phyloP scores from a whole-genome alignment of 2,329 filamentous ascomycete species.

The Coniochaeta sp. region DNA sequence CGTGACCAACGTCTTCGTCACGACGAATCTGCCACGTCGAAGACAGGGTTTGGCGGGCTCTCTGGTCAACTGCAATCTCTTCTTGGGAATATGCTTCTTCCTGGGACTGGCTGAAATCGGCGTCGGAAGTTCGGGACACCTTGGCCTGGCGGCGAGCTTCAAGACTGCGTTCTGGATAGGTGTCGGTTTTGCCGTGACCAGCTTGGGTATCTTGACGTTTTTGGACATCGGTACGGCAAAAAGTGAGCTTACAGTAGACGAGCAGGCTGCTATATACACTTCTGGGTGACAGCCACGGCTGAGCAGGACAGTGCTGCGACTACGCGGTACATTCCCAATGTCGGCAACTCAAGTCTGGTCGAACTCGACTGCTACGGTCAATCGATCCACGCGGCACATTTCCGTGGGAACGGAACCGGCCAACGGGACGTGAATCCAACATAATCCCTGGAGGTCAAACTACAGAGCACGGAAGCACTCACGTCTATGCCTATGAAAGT shows the following conservation, averaged over 20 bases:
- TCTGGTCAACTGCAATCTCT: constrained; percentile 53
- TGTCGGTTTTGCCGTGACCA: constrained; percentile 29
- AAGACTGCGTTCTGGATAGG: constrained; percentile 56
- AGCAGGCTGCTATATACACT: background rate
- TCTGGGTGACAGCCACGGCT: background rate
- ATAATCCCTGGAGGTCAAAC: too few relatives aligned
- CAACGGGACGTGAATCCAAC: too few relatives aligned
- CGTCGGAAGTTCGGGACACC: constrained; percentile 30
- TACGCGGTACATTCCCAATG: too few relatives aligned
- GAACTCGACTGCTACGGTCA: too few relatives aligned
- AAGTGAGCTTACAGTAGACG: constrained; percentile 29
- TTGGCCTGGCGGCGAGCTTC: constrained; percentile 43
- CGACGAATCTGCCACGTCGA: constrained; percentile 49
- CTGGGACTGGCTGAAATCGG: constrained; percentile 57
- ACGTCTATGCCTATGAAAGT: too few relatives aligned
- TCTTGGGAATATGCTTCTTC: constrained; percentile 56
- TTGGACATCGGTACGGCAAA: constrained; percentile 42
- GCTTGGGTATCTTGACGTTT: background rate
- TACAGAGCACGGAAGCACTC: too few relatives aligned
- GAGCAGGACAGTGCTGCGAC: background rate
- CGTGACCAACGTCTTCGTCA: constrained; percentile 61
- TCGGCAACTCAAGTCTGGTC: too few relatives aligned
- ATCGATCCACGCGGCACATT: too few relatives aligned
- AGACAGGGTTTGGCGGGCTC: constrained; percentile 59
- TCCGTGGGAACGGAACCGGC: too few relatives aligned